Conservation (phyloP, 1,284 basidiomycete species). For the Melampsora medusae region DNA sequence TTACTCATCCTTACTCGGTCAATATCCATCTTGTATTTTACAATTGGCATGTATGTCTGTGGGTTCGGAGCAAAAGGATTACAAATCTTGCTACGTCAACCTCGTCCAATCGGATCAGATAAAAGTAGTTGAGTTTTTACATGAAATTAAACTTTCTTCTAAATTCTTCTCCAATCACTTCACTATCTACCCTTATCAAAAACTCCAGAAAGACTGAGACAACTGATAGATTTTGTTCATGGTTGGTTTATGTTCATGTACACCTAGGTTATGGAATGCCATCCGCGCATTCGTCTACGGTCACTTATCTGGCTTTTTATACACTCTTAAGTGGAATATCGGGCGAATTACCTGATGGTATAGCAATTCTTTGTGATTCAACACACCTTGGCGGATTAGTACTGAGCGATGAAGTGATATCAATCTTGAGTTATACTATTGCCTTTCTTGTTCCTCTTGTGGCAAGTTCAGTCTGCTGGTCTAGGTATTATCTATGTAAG, state of each 20-base stretch:
- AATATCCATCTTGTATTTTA: neutral
- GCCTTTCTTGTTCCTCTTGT: neutral
- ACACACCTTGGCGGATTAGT: neutral
- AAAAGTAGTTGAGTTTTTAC: neutral
- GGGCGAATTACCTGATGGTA: neutral
- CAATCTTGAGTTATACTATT: neutral
- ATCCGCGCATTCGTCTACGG: neutral
- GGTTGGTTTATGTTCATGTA: too few relatives aligned
- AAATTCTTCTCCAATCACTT: too few relatives aligned
- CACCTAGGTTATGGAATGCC: neutral
- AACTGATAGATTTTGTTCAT: too few relatives aligned
- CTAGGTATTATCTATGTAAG: neutral
- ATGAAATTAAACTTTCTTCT: neutral
- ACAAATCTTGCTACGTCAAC: neutral
- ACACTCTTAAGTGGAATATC: neutral
- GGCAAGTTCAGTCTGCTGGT: neutral
- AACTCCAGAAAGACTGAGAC: too few relatives aligned
- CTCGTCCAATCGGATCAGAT: neutral
- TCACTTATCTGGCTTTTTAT: neutral
- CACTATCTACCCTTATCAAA: too few relatives aligned
- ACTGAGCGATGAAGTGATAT: neutral
- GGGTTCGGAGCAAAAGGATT: neutral
- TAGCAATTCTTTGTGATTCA: neutral
- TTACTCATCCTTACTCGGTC: neutral
- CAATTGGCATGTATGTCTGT: constrained; percentile 1